These are phyloP conservation scores for Cladobotryum protrusum DNA, from an alignment of 2,329 filamentous ascomycete genomes.

Conservation along the genomic window DNA sequence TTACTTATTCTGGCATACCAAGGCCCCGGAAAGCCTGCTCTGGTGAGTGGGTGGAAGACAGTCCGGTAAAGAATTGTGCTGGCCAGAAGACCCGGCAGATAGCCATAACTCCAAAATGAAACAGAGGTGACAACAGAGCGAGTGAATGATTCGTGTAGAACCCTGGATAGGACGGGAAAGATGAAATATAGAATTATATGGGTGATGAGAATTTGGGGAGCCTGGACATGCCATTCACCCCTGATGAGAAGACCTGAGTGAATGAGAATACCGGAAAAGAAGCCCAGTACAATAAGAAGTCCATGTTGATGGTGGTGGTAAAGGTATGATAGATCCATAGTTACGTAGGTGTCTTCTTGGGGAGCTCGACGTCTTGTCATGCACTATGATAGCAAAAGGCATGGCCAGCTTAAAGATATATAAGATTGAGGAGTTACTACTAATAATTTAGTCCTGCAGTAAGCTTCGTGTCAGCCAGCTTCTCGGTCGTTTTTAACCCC, in stretches of 20 bases:
- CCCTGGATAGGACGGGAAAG: not conserved
- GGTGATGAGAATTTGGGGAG: constrained; percentile 13
- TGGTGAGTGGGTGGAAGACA: constrained; percentile 33
- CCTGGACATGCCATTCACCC: constrained; percentile 22
- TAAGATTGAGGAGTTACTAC: too few relatives aligned
- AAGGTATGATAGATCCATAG: too few relatives aligned
- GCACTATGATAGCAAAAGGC: too few relatives aligned
- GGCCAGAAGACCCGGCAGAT: constrained; percentile 12
- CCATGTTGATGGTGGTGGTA: too few relatives aligned
- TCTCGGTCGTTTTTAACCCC: too few relatives aligned
- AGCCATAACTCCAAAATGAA: constrained; percentile 10
- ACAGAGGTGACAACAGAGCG: not conserved
- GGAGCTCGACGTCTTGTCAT: too few relatives aligned
- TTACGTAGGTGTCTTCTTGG: too few relatives aligned
- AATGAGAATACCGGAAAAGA: constrained; percentile 1
- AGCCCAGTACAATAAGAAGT: not conserved
- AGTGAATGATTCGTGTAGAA: not conserved
- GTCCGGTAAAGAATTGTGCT: constrained; percentile 34
- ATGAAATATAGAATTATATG: constrained; percentile 9
- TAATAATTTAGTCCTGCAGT: too few relatives aligned
- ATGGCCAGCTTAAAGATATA: too few relatives aligned
- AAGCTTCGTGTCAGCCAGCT: too few relatives aligned
- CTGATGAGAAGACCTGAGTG: constrained; percentile 17
- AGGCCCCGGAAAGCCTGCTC: constrained; percentile 30
- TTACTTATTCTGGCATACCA: constrained; percentile 30